Base-by-base conservation (phyloP, 805 yeast species). In the Hanseniaspora mollemarum region DNA sequence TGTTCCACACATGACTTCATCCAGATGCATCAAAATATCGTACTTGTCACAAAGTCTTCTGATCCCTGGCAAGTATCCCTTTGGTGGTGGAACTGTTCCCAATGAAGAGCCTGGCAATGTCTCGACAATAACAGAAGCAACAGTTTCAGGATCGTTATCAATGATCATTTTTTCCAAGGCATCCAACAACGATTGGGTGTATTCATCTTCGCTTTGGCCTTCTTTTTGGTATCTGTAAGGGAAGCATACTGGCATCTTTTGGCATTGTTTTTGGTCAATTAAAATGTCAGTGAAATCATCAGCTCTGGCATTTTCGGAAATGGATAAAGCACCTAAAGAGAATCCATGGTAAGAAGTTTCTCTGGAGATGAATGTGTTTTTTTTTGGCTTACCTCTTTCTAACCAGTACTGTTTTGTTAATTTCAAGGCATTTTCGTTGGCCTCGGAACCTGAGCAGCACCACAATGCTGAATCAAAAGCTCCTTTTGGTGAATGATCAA, bases 361-460 rank as follows among this genome's bases (percentile, higher is more conserved):
- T 58, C 77, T 67, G 10, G 72, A 63, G 49, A 74, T 71, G 46
- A 69, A 65, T 53, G 70, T 68, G 56, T 58, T 57, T 58, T 75
- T 70, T 38, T 65, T 61, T 12, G 66, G 60, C 49, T 70, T 71
- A 35, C 73, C 73, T 29, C 61, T 67, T 59, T 73, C 77, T 44
- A 66, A 56, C 54, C 64, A 69, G 56, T 72, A 72, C 59, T 73
- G 76, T 55, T 67, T 65, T 25, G 76, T 74, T 53, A 80, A 74
- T 62, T 78, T 79, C 59, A 80, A 58, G 4, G 82, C 81, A 42
- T 78, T 80, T 60, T 80, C 85, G 59, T 77, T 79, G 31, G 82
- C 77, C 62, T 79, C 85, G 24, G 83, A 70, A 18, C 87, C 87
- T 8, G 81, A 74, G 55, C 78, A 75, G 53, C 75, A 71, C 64